Evolutionary conservation across 805 yeast species (phyloP).

Genomic region (Komagataella phaffii): DNA sequence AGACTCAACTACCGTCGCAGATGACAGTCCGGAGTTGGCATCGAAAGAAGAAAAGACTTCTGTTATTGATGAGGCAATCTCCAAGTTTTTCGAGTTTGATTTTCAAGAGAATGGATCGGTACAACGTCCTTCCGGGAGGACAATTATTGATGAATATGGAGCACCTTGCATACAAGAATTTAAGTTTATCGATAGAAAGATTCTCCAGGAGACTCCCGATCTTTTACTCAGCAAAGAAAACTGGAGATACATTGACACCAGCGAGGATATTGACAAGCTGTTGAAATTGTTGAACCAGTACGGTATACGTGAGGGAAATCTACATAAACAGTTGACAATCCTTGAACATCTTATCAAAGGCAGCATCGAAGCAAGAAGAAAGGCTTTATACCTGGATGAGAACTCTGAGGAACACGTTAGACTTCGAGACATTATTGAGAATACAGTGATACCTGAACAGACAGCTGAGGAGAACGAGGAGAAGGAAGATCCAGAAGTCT

Average conservation of each 20-base stretch:
- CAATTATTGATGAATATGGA: conserved; percentile 23
- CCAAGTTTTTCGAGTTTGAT: conserved; percentile 16
- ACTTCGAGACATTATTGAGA: conserved; percentile 24
- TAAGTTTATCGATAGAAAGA: conserved; percentile 37
- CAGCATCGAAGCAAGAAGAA: conserved; percentile 46
- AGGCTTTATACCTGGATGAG: conserved; percentile 32
- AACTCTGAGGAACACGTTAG: conserved; percentile 27
- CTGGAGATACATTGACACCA: conserved; percentile 63
- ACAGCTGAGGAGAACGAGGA: conserved; percentile 9
- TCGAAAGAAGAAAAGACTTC: conserved; percentile 1
- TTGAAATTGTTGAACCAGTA: conserved; percentile 58
- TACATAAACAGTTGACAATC: conserved; percentile 45
- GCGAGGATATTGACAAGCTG: conserved; percentile 41
- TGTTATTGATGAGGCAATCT: conserved; percentile 12
- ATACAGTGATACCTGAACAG: conserved; percentile 20
- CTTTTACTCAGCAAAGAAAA: conserved; percentile 34
- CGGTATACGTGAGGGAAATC: conserved; percentile 59
- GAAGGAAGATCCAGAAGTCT: conserved; percentile 7
- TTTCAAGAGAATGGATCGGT: conserved; percentile 13
- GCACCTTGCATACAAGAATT: conserved; percentile 16
- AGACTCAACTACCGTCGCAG: background rate
- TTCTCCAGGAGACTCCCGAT: conserved; percentile 53
- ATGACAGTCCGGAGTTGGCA: background rate
- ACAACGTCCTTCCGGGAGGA: conserved; percentile 9
- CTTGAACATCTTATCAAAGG: conserved; percentile 37